These are phyloP conservation scores for Trichoderma sp. DNA, from an alignment of 2,329 filamentous ascomycete genomes.

Conservation along the genomic window DNA sequence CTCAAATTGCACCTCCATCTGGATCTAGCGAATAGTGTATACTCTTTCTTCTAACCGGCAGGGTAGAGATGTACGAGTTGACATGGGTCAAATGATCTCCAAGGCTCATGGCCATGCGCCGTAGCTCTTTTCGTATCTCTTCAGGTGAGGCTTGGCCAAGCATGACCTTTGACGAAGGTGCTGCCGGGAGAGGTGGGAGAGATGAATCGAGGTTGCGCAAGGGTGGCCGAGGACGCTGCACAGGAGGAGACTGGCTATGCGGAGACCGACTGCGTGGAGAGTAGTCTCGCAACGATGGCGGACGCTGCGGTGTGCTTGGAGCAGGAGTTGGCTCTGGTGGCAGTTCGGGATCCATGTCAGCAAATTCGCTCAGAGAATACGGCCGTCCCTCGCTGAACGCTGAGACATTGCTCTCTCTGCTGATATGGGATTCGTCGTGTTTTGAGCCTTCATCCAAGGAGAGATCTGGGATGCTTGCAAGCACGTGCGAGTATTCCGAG, in stretches of 20 bases:
- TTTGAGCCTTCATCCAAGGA: conserved; percentile 30
- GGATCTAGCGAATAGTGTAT: conserved; percentile 29
- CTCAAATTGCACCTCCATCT: conserved; percentile 18
- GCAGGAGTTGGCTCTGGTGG: conserved; percentile 37
- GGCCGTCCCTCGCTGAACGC: conserved; percentile 32
- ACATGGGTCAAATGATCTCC: conserved; percentile 51
- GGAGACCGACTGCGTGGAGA: conserved; percentile 28
- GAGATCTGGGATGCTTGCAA: conserved; percentile 35
- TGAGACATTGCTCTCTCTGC: conserved; percentile 24
- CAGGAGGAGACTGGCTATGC: conserved; percentile 27
- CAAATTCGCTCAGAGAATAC: conserved; percentile 46
- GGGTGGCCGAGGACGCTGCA: not conserved
- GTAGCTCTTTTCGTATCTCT: conserved; percentile 54
- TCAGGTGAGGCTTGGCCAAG: conserved; percentile 54
- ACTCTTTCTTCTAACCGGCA: conserved; percentile 42
- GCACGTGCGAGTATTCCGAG: conserved; percentile 49
- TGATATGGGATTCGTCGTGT: conserved; percentile 24
- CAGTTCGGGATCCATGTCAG: conserved; percentile 44
- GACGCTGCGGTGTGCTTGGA: conserved; percentile 26
- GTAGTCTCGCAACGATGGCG: conserved; percentile 29
- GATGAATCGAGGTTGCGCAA: conserved; percentile 21
- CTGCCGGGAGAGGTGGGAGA: conserved; percentile 45
- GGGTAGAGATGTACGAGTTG: conserved; percentile 46
- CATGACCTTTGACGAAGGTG: conserved; percentile 55
- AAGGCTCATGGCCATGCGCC: conserved; percentile 52